phyloP scores from a whole-genome alignment of 345 rosid genomes.

The Carallia pectinifolia region DNA sequence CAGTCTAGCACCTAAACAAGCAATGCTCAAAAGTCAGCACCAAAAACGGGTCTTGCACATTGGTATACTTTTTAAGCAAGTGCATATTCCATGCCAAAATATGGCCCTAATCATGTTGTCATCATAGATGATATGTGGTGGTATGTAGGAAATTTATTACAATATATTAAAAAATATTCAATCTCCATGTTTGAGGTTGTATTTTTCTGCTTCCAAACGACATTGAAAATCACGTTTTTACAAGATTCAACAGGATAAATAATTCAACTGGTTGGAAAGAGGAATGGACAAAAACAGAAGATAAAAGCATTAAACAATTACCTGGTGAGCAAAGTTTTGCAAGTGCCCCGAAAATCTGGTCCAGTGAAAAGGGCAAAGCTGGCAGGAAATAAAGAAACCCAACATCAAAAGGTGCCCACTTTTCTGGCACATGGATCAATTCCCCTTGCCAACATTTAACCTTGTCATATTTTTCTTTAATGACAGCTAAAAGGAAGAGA shows the following conservation, averaged over 20 bases:
- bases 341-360: slow-evolving; percentile 49
- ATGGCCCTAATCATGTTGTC: background rate
- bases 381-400: slow-evolving; percentile 84
- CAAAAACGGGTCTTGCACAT: background rate
- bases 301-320: slow-evolving; percentile 22
- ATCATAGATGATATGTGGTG: background rate
- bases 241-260: background rate
- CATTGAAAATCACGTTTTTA: background rate
- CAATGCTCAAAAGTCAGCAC: slow-evolving; percentile 4
- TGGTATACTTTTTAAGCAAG: background rate
- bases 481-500: slow-evolving; percentile 62
- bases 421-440: slow-evolving; percentile 64
- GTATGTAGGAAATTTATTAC: background rate
- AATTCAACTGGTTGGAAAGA: background rate
- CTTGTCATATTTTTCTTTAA: slow-evolving; percentile 74
- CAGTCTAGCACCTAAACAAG: slow-evolving; percentile 65
- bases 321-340: slow-evolving; percentile 64
- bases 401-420: slow-evolving; percentile 84
- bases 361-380: slow-evolving; percentile 64
- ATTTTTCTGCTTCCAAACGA: background rate
- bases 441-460: slow-evolving; percentile 99
- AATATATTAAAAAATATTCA: background rate
- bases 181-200: background rate
- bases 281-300: background rate
- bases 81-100: background rate